Evolutionary conservation across 176 grass and related monocot genomes (phyloP), one percentile per base, ranked within the genome.

Genomic region (Hordeum marinum): DNA sequence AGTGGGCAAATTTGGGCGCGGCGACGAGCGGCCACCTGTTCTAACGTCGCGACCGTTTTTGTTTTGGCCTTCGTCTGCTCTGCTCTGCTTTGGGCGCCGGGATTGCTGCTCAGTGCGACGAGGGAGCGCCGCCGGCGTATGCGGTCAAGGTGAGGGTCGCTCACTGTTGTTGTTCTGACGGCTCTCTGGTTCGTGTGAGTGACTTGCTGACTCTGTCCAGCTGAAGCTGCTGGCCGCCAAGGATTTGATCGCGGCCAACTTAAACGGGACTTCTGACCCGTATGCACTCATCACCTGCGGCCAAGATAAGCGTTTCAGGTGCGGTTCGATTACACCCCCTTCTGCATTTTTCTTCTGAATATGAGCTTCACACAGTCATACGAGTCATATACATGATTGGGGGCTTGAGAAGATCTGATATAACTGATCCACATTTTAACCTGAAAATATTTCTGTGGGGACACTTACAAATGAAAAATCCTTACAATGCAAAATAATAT

Each of bases 191-290:
- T 68, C 76, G 71, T 35, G 31, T 80, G 80, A 75, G 31, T 76
- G 80, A 78, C 68, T 52, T 50, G 14, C 5, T 50, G 46, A 50
- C 46, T 21, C 59, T 82, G 9, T 84, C 80, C 92, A 99, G 94
- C 60, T 99, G 11, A 91, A 99, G 63, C 63, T 99, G 81, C 79
- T 99, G 43, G 96, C 94, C 40, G 96, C 96, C 9, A 99, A 94
- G 83, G 96, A 96, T 82, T 35, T 99, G 88, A 88, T 89, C 34
- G 96, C 92, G 17, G 96, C 96, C 29, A 99, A 94, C 79, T 80
- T 99, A 21, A 99, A 99, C 82, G 96, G 96, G 64, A 96, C 94
- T 7, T 99, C 93, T 2, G 96, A 99, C 84, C 96, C 96, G 15
- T 99, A 96, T 34, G 96, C 90, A 36, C 89, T 96, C 66, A 96